Base-by-base conservation (phyloP, 176 grass and related monocot species). In the Carex littledalei region DNA sequence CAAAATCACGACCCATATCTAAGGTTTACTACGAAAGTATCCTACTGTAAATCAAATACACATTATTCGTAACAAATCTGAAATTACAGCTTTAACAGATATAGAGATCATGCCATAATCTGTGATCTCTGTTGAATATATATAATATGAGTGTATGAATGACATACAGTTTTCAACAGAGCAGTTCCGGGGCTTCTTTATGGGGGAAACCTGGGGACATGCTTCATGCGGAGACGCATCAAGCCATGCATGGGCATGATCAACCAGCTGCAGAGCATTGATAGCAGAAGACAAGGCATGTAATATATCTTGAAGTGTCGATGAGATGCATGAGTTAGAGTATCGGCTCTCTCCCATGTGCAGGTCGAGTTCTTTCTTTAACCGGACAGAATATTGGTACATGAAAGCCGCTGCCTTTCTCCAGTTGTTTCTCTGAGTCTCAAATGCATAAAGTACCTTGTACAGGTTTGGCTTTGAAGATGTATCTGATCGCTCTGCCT, bases 391-490 rank as follows among this genome's bases (percentile, higher is more conserved):
- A 84, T 98, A 98, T 26, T 88, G 86, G 49, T 95, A 98, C 95
- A 98, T 98, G 85, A 90, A 93, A 71, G 63, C 65, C 87, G 95
- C 93, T 41, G 95, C 95, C 79, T 98, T 98, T 89, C 93, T 94
- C 95, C 93, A 98, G 70, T 95, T 98, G 76, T 94, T 98, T 87
- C 86, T 90, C 90, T 88, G 83, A 31, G 87, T 89, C 81, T 95
- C 93, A 95, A 98, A 98, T 68, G 95, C 92, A 81, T 95, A 98
- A 85, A 98, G 91, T 67, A 98, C 88, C 87, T 92, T 95, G 88
- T 98, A 98, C 15, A 95, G 39, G 85, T 98, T 94, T 56, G 93
- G 95, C 59, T 84, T 94, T 69, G 93, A 85, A 60, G 81, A 93
- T 59, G 94, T 72, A 91, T 98, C 92, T 6, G 95, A 94, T 3